Base-by-base conservation (phyloP, 176 grass and related monocot species). In the Thalia dealbata region DNA sequence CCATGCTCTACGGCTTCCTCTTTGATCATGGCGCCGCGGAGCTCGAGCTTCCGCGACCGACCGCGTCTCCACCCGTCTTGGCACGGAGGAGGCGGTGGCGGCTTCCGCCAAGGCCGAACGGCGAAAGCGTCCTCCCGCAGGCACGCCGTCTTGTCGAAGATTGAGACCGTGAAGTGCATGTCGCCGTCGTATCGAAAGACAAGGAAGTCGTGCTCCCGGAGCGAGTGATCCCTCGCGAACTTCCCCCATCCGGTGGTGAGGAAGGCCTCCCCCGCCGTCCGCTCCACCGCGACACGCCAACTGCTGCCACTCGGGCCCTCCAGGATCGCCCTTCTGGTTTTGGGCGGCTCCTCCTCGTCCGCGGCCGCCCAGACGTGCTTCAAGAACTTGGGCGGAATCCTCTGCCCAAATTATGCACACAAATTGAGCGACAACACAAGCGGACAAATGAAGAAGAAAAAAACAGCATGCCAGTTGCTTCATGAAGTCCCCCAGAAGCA, bases 401-500 rank as follows among this genome's bases (percentile, higher is more conserved):
- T 97, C 89, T 97, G 80, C 86, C 59, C 59, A 52, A 55, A 71
- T 52, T 18, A n/a, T 56, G 18, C 23, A 78, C 19, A 15, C 19
- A 48, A 64, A 8, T 19, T 25, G 3, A n/a, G 21, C 23, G 67
- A 70, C 21, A 7, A 51, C 2, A 27, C 14, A 12, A 42, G 52
- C 30, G 21, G 52, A 35, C 6, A 11, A 50, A 50, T 24, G 9
- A 64, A 7, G 18, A 35, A 6, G 41, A 27, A 61, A 15, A 10
- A 25, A 61, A 15, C 6, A 25, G 83, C 86, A 92, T 84, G 83
- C 93, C 87, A 97, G 71, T 24, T 82, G 80, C 68, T 88, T 67
- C 64, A 75, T 72, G 87, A 82, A 97, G 67, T 97, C 93, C 30
- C 93, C 90, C 25, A 90, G 70, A 30, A 97, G 87, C 67, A 97